Evolutionary conservation across 192 early-diverging fungal species (phyloP).

Genomic region (Entomortierella lignicola): DNA sequence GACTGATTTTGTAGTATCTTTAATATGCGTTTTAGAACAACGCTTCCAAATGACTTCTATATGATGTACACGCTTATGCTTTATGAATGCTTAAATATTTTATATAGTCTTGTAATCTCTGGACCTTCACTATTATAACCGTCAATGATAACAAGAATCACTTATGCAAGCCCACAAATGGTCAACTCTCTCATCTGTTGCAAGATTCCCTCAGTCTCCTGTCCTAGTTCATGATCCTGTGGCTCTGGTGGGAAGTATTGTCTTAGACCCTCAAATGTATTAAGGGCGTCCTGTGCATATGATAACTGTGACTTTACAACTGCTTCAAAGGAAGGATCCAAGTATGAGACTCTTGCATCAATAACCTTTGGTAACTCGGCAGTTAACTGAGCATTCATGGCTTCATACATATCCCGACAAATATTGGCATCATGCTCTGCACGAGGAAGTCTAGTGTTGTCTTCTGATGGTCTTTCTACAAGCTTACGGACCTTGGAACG

Average conservation of each 20-base stretch:
- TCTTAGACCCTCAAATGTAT: constrained; percentile 75
- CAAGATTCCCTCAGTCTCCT: constrained; percentile 83
- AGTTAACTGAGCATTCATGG: constrained; percentile 84
- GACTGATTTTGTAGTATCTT: no score
- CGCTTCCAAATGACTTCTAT: no score
- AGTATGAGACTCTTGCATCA: constrained; percentile 87
- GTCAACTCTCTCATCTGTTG: constrained; percentile 89
- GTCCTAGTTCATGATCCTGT: constrained; percentile 67
- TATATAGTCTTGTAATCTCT: no score
- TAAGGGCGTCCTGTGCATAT: constrained; percentile 87
- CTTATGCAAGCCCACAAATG: constrained; percentile 83
- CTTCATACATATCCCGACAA: constrained; percentile 82
- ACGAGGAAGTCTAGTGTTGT: constrained; percentile 69
- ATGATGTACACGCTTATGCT: no score
- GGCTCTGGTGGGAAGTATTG: constrained; percentile 69
- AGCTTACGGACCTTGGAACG: constrained; percentile 80
- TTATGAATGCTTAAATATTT: neutral
- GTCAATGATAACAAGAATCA: neutral
- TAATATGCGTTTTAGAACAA: no score
- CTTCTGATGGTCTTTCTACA: constrained; percentile 82
- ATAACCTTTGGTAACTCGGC: constrained; percentile 92
- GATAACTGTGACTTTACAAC: constrained; percentile 93
- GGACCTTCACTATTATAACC: no score
- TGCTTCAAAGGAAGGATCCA: constrained; percentile 97
- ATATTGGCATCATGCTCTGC: constrained; percentile 87